Evolutionary conservation across 2,329 filamentous ascomycete species (phyloP), one percentile per base, ranked within the genome.

Genomic region (Sarocladium kiliense): DNA sequence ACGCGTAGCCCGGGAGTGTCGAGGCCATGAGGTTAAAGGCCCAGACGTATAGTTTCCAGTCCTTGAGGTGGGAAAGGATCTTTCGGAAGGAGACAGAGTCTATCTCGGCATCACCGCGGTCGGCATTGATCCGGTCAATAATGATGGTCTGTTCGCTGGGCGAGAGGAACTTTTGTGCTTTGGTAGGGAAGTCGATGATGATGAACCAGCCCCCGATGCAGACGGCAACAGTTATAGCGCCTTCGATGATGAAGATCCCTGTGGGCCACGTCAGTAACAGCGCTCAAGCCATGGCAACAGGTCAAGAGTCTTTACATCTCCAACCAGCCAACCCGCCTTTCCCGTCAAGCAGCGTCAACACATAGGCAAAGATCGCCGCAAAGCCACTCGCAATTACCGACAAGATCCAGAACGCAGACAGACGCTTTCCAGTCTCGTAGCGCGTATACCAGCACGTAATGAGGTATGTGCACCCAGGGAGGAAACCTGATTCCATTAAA

Each of bases 11-110:
- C 4, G 47, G 47, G 11, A 51, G 62, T 53, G 62, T 68, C 55
- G 62, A 66, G 25, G 62, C 60, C 59, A 68, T 55, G 58, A 67
- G 62, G 56, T 65, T 67, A 57, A 66, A 69, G 12, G 65, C 67
- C 64, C 65, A 68, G 56, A 70, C 61, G 60, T 70, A 66, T 4
- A 70, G 56, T 58, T 68, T 66, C 67, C 68, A 71, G 58, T 71
- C 68, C 45, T 60, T 63, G 44, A 71, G 58, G 54, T 66, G 64
- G 1, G 58, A 34, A 27, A 69, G 32, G 30, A 66, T 62, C 16
- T 61, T 60, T 11, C 56, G 51, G 9, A 56, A n/a, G 1, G 64
- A 66, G 10, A 69, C 53, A 5, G 44, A 42, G 37, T 65, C 63
- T 45, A 63, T 64, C 30, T 61, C 62, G 7, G 54, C 53, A 5